phyloP scores from a whole-genome alignment of 2,329 filamentous ascomycete species.

The Talaromyces sp. region DNA sequence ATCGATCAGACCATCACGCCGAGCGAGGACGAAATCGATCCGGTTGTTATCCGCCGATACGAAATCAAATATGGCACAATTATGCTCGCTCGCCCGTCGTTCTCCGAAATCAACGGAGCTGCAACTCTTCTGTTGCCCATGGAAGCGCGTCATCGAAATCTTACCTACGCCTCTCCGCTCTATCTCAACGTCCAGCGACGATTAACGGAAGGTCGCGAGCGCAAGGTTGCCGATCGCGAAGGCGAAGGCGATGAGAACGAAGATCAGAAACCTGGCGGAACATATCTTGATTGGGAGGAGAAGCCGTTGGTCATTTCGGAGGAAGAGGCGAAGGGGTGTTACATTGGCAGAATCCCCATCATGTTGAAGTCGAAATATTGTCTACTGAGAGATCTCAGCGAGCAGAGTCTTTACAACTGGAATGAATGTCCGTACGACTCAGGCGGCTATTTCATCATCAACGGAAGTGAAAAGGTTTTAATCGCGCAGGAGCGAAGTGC shows the following conservation, averaged over 20 bases:
- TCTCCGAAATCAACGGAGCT: constrained; percentile 88
- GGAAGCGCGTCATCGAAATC: constrained; percentile 89
- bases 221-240: constrained; percentile 66
- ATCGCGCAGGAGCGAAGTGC: constrained; percentile 97
- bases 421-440: constrained; percentile 99
- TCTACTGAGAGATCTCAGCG: constrained; percentile 75
- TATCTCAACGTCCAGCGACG: constrained; percentile 86
- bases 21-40: constrained; percentile 65
- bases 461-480: constrained; percentile 95
- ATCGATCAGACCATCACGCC: constrained; percentile 87
- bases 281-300: constrained; percentile 48
- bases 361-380: constrained; percentile 98
- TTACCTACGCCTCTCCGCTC: constrained; percentile 90
- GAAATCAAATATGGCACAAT: constrained; percentile 92
- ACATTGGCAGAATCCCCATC: constrained; percentile 91
- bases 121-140: constrained; percentile 84
- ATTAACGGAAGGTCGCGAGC: constrained; percentile 77
- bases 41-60: constrained; percentile 83
- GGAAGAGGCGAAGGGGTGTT: constrained; percentile 63
- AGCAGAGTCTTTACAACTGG: constrained; percentile 81
- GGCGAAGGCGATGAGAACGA: constrained; percentile 52
- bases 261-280: constrained; percentile 44
- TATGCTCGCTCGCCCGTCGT: constrained; percentile 81
- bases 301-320: constrained; percentile 53
- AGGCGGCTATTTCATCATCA: constrained; percentile 98